These are phyloP conservation scores for Acer yangbiense DNA, from an alignment of 345 rosid species.

Conservation along the genomic window DNA sequence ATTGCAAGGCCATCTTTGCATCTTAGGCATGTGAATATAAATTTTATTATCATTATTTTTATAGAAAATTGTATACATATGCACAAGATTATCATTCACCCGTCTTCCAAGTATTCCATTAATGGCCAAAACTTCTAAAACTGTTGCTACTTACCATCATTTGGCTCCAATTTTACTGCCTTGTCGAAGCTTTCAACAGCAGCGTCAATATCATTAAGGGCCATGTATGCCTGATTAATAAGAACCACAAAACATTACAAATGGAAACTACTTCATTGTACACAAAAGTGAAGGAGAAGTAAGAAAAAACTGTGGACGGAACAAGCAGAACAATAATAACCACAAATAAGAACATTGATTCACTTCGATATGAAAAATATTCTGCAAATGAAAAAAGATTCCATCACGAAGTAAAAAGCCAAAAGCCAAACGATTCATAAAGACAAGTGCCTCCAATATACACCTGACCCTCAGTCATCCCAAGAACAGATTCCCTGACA, in stretches of 20 bases:
- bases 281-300: not conserved
- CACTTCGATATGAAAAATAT: not conserved
- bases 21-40: not conserved
- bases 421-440: not conserved
- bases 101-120: not conserved
- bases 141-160: slow-evolving; percentile 56
- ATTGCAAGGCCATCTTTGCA: not conserved
- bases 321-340: not conserved
- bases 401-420: not conserved
- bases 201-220: slow-evolving; percentile 84
- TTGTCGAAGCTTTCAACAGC: slow-evolving; percentile 93
- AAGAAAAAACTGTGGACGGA: not conserved
- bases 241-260: not conserved
- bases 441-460: not conserved
- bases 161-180: slow-evolving; percentile 89
- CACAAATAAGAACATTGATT: not conserved
- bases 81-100: not conserved
- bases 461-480: not conserved
- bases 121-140: not conserved
- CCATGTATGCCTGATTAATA: slow-evolving; percentile 77
- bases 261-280: not conserved
- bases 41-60: too few species aligned
- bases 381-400: not conserved
- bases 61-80: not conserved
- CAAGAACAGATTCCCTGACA: not conserved